Evolutionary conservation across 2,329 filamentous ascomycete species (phyloP), one percentile per base, ranked within the genome.

Genomic region (Paecilomyces sp.): DNA sequence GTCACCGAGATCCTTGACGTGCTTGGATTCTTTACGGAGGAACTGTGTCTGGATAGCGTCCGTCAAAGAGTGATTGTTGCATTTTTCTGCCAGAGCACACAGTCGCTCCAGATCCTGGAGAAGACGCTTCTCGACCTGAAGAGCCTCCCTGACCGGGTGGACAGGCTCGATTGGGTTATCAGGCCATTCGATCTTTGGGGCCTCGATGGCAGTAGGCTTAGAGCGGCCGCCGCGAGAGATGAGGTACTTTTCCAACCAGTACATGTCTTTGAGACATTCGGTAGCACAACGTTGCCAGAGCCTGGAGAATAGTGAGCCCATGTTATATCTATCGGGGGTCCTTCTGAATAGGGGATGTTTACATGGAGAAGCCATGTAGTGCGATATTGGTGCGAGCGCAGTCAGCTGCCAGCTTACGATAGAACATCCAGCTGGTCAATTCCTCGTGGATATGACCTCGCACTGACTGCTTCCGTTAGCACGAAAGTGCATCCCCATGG

Each of bases 241-340:
- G 8, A 68, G 66, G 34, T 68, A 68, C 33, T 61, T 63, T 56
- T 68, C 66, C n/a, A 68, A 57, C 66, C 66, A 68, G 54, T 57
- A 33, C 54, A 62, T 60, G 54, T 68, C 66, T 12, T 57, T 55
- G 18, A 67, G 58, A 22, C 63, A 68, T 51, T 68, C 66, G 18
- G 52, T 55, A 15, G 66, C 66, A 34, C 55, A 59, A 3, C 65
- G 59, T 54, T 68, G 58, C 54, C 60, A 68, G 2, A 68, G 63
- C 59, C 66, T 68, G 34, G 6, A 18, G 22, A 12, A 28, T 52
- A 54, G 33, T 52, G n/a, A 54, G 11, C n/a, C 3, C 3, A 36
- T 60, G 18, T 41, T n/a, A 15, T 4, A 12, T 7, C 3, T 12
- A 18, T 15, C 6, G 54, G 12, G 28, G 2, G 11, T 12, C 31